Percentiles rank a stretch among this genome's conserved stretches.
Evolutionary conservation across 768 basidiomycete genomes (phyloP).

Genomic region (Suillus subaureus): DNA sequence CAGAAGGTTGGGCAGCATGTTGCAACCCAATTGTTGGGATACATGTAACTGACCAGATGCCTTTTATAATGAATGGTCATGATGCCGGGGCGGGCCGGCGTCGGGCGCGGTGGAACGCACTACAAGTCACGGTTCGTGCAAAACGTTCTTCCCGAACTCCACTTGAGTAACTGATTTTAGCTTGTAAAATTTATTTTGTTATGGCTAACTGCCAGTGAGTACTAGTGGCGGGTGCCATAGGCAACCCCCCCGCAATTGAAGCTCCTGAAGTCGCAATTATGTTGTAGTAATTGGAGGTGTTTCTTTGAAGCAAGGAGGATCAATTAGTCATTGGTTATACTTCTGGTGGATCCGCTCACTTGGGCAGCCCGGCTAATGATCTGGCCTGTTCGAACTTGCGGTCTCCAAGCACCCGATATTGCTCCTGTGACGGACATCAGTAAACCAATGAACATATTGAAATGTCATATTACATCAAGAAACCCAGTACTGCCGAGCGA

Average conservation of each 20-base stretch:
- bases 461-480: too few relatives aligned
- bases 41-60: not conserved
- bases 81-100: not conserved
- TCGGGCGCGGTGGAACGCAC: not conserved
- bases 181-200: not conserved
- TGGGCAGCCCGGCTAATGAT: not conserved
- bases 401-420: constrained; percentile 11
- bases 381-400: not conserved
- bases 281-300: too few relatives aligned
- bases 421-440: not conserved
- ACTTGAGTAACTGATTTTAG: not conserved
- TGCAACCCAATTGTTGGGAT: not conserved
- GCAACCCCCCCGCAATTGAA: too few relatives aligned
- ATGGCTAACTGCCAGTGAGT: not conserved
- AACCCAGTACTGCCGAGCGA: too few relatives aligned
- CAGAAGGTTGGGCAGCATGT: constrained; percentile 18
- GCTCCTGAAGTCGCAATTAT: too few relatives aligned
- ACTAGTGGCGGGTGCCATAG: not conserved
- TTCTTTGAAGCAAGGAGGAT: too few relatives aligned
- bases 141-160: constrained; percentile 6
- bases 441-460: too few relatives aligned
- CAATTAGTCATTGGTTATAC: too few relatives aligned
- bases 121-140: constrained; percentile 1
- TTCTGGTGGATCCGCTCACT: not conserved
- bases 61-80: constrained; percentile 3